Evolutionary conservation across 2,329 filamentous ascomycete species (phyloP).

Genomic region (Scedosporium apiospermum): DNA sequence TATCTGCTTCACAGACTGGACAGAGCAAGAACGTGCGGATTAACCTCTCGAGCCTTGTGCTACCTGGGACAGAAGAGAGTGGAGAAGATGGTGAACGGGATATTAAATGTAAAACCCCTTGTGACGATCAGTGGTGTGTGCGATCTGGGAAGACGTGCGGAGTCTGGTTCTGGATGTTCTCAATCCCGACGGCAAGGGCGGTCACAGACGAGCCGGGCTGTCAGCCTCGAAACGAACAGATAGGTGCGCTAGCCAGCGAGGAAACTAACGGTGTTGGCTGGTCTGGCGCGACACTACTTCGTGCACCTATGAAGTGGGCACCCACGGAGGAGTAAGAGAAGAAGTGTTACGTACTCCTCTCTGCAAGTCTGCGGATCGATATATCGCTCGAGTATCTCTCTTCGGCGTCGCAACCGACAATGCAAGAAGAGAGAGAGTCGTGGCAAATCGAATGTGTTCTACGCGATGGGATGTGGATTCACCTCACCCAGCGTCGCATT

Average conservation of each 20-base stretch:
- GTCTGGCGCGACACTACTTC: too few species aligned
- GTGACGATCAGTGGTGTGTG: background rate
- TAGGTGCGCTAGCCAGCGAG: background rate
- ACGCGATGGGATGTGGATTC: background rate
- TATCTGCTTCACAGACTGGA: background rate
- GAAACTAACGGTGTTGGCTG: too few species aligned
- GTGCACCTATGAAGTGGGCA: too few species aligned
- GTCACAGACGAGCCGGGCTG: background rate
- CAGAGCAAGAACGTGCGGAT: background rate
- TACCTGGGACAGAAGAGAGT: background rate
- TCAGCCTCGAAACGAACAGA: background rate
- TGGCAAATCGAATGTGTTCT: background rate
- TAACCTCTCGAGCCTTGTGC: background rate
- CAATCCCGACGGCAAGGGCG: background rate
- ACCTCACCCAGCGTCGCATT: background rate
- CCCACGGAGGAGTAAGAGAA: background rate
- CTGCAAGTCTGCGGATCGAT: too few species aligned
- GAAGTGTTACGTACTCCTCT: too few species aligned
- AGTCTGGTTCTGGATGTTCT: background rate
- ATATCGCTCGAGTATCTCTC: background rate
- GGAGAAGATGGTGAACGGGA: background rate
- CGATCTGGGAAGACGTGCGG: background rate
- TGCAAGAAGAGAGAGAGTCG: background rate
- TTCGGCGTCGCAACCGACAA: background rate
- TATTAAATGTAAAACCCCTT: background rate